Evolutionary conservation across 495 filamentous ascomycete species (phyloP), one percentile per base, ranked within the genome.

Genomic region (Collariella sp.): DNA sequence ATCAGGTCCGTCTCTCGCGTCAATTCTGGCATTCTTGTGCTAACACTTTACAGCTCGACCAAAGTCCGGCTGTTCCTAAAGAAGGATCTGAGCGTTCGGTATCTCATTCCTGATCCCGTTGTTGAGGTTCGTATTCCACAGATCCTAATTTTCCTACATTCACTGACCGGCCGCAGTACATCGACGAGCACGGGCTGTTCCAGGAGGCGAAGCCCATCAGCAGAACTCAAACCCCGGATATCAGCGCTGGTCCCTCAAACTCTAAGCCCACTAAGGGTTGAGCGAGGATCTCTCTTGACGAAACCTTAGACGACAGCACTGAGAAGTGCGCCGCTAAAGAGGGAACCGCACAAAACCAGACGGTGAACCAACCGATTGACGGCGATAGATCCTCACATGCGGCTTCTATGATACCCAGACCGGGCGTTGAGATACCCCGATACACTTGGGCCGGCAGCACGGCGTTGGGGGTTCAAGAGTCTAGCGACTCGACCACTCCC

Each of bases 21-120:
- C 26, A 7, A 13, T 7, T 31, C 7, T 19, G 12, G n/a, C n/a
- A n/a, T n/a, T 33, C 31, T 18, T 12, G 13, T 29, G 44, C 53
- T 56, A 38, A 56, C 46, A 22, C 16, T 16, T 20, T 11, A 1
- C 36, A 58, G 83, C 63, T 89, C 85, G 42, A 95, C 89, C 29
- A 93, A 91, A 69, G 90, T 95, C 49, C 81, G 89, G 24, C 73
- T 93, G 7, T 93, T 95, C 69, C 67, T 91, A 45, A 79, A 84
- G 56, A 81, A 85, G 59, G 86, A 89, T 57, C 84, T 94, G 77
- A 91, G 86, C 59, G 82, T 87, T 22, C 22, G 44, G 12, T 56
- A 62, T 19, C 46, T 68, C 11, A 62, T 63, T 52, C 60, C 58
- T 9, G 61, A 64, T 55, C 58, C 59, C 15, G 64, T 58, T 40